These are phyloP conservation scores for Thielaviopsis musarum DNA, from an alignment of 2,329 filamentous ascomycete genomes.

Conservation along the genomic window DNA sequence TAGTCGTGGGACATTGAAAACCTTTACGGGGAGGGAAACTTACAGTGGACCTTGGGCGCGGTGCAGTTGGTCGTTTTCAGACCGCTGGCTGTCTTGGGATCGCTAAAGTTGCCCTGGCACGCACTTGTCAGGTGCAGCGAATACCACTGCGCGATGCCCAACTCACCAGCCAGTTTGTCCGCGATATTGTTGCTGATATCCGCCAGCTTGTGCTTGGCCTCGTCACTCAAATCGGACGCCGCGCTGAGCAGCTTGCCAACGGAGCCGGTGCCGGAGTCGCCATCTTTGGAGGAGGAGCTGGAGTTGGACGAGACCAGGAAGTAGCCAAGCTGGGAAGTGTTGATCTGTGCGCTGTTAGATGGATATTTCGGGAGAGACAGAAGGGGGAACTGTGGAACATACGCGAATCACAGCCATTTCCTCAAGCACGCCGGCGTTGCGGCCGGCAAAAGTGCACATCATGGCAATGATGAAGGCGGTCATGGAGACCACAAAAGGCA, in stretches of 20 bases:
- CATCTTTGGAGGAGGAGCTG: constrained; percentile 15
- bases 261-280: constrained; percentile 16
- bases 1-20: background rate
- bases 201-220: constrained; percentile 15
- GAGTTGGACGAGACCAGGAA: constrained; percentile 12
- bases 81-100: constrained; percentile 21
- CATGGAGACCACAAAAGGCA: constrained; percentile 23
- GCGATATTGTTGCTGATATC: constrained; percentile 22
- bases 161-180: constrained; percentile 24
- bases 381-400: constrained; percentile 10
- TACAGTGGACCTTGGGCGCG: constrained; percentile 22
- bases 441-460: constrained; percentile 25
- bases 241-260: constrained; percentile 17
- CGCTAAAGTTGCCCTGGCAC: constrained; percentile 30
- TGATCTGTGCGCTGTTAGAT: constrained; percentile 1
- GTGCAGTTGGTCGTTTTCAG: constrained; percentile 31
- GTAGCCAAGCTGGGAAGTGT: constrained; percentile 6
- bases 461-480: constrained; percentile 24
- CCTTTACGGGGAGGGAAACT: constrained; percentile 12
- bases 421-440: constrained; percentile 26
- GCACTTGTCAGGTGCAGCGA: constrained; percentile 31
- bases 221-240: constrained; percentile 9
- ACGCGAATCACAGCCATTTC: constrained; percentile 26
- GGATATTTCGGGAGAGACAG: background rate
- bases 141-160: constrained; percentile 35